phyloP scores from a whole-genome alignment of 163 green algal genomes.

The Dunaliella salina region DNA sequence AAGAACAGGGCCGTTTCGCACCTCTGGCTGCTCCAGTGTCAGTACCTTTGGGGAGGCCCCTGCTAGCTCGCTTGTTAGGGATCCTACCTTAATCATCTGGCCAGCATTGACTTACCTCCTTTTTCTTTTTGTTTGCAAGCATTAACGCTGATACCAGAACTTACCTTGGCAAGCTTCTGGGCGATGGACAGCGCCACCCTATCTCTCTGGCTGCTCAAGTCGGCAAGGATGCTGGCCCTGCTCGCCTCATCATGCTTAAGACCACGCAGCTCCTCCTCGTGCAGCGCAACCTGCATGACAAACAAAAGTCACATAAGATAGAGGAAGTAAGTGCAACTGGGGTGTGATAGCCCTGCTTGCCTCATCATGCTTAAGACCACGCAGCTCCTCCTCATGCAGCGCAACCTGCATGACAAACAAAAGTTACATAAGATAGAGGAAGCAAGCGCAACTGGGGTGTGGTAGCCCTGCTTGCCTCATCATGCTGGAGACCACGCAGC shows the following conservation, averaged over 20 bases:
- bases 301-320: too few species aligned
- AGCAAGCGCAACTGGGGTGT: too few species aligned
- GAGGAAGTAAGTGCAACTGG: too few species aligned
- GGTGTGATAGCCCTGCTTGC: background rate
- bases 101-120: too few species aligned
- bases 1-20: slow-evolving; percentile 38
- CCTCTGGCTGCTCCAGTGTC: slow-evolving; percentile 43
- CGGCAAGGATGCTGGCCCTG: slow-evolving; percentile 39
- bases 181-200: slow-evolving; percentile 37
- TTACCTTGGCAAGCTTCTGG: slow-evolving; percentile 39
- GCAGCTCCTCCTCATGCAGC: slow-evolving; percentile 45
- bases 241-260: slow-evolving; percentile 52
- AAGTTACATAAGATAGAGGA: too few species aligned
- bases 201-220: slow-evolving; percentile 49
- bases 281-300: slow-evolving; percentile 27
- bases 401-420: slow-evolving; percentile 35
- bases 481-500: slow-evolving; percentile 44
- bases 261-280: slow-evolving; percentile 44
- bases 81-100: too few species aligned
- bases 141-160: too few species aligned
- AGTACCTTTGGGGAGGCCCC: too few species aligned
- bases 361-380: slow-evolving; percentile 47
- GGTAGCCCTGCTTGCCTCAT: slow-evolving; percentile 24
- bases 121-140: too few species aligned
- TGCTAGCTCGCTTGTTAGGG: too few species aligned